These are phyloP conservation scores for Aureobasidium zeae DNA, from an alignment of 2,329 filamentous ascomycete genomes.

Conservation along the genomic window DNA sequence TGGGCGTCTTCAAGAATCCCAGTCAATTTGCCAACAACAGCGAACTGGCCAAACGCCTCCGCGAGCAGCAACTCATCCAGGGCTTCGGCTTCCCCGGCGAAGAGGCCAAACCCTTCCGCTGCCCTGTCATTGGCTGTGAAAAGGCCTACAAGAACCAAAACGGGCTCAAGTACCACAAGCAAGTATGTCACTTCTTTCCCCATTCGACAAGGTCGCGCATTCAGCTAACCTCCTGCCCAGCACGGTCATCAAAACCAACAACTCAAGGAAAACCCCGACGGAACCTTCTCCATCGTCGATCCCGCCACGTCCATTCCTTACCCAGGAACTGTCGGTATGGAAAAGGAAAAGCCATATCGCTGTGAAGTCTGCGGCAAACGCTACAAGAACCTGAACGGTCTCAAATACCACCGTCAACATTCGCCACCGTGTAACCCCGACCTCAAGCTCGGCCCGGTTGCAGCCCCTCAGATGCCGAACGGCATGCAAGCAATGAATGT, in stretches of 20 bases:
- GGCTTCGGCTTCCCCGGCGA: slow-evolving; percentile 52
- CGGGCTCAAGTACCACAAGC: slow-evolving; percentile 82
- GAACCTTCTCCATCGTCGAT: slow-evolving; percentile 96
- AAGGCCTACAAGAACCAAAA: slow-evolving; percentile 99
- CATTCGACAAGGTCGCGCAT: no score
- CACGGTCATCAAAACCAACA: slow-evolving; percentile 97
- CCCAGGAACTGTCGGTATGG: slow-evolving; percentile 96
- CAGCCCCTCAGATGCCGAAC: slow-evolving; percentile 27
- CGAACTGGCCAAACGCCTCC: slow-evolving; percentile 58
- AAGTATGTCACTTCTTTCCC: slow-evolving; percentile 39
- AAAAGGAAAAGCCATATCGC: slow-evolving; percentile 98
- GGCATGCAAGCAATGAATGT: slow-evolving; percentile 38
- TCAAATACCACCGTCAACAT: slow-evolving; percentile 75
- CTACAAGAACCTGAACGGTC: slow-evolving; percentile 96
- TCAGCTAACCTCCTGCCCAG: slow-evolving; percentile 26
- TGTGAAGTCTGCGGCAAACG: slow-evolving; percentile 96
- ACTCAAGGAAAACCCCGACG: slow-evolving; percentile 90
- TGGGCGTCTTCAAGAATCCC: slow-evolving; percentile 35
- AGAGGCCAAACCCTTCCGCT: slow-evolving; percentile 95
- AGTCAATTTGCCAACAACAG: slow-evolving; percentile 69
- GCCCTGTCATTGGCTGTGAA: slow-evolving; percentile 94
- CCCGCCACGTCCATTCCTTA: slow-evolving; percentile 90
- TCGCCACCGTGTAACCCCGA: slow-evolving; percentile 87
- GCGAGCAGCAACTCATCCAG: slow-evolving; percentile 53
- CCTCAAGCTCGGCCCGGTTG: slow-evolving; percentile 44